Base-by-base conservation (phyloP, 2,329 filamentous ascomycete species). In the Colletotrichum ledebouriae region DNA sequence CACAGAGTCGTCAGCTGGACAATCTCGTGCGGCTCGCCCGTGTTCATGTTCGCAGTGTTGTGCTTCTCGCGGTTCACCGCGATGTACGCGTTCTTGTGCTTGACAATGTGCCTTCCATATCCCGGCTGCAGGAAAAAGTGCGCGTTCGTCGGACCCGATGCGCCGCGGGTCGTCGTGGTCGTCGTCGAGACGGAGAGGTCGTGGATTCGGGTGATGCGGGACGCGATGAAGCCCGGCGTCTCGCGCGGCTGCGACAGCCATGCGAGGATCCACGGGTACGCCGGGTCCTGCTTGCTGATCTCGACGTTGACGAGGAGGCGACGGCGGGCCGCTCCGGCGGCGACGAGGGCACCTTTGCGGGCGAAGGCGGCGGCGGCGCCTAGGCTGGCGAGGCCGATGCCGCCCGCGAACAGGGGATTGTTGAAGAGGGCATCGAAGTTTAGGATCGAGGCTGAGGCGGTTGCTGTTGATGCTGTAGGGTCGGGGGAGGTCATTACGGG, bases 301-400 rank as follows among this genome's bases (percentile, higher is more conserved):
- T 99, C 96, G 75, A 99, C 90, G 75, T 98, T 94, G 74, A 98
- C 93, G 34, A 99, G 89, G 81, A 99, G 89, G 56, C 95, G 93
- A 60, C 92, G 90, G 57, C 93, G 92, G 67, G 97, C 82, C 64
- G 97, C 85, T 49, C 87, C 87, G n/a, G 91, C 90, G 62, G 89
- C 89, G 74, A 89, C 85, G 69, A 94, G 87, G 67, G 92, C 79
- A 39, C 92, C 93, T 76, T 91, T 91, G 71, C 96, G 94, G 34
- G 90, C 93, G 73, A 97, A 88, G 12, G 94, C 91, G 37, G 94
- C 87, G 46, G 88, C 91, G 39, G 94, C 93, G 71, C 94, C 96
- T 59, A 99, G 86, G 34, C 92, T 93, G 69, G 94, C 96, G 60
- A 99, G 92, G 73, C 96, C 96, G 74, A 98, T 93, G 73, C 96